Base-by-base conservation (phyloP, 139 green algal species). In the Coelastrella sp. region DNA sequence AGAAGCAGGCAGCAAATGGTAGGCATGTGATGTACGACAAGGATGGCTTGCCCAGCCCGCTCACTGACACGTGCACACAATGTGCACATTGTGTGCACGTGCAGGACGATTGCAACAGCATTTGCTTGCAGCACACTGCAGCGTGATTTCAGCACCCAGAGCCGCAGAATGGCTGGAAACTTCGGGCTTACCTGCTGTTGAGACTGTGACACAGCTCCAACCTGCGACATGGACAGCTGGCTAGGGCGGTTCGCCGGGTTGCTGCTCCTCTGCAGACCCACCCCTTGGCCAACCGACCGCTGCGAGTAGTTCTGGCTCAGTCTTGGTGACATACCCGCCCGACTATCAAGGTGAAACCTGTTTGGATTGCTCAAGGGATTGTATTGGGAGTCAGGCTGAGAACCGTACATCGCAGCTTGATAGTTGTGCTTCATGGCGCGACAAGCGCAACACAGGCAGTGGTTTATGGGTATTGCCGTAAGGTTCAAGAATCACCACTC, bases 131-230 rank as follows among this genome's bases (percentile, higher is more conserved):
- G n/a, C n/a, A n/a, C n/a, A n/a, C n/a, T n/a, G n/a, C n/a, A n/a
- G n/a, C n/a, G n/a, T n/a, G n/a, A n/a, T n/a, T n/a, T n/a, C n/a
- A n/a, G n/a, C n/a, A n/a, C n/a, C n/a, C n/a, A n/a, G n/a, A n/a
- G n/a, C n/a, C n/a, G n/a, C n/a, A n/a, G n/a, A n/a, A n/a, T n/a
- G n/a, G n/a, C n/a, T n/a, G n/a, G n/a, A n/a, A n/a, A n/a, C n/a
- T n/a, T n/a, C n/a, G n/a, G n/a, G n/a, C n/a, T 1, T 19, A 84
- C 78, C 78, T 84, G 54, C 78, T 84, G 78, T 13, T 84, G 78
- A 19, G 78, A 65, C 47, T 84, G 54, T 8, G 56, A 13, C 10
- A 57, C n/a, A 8, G 5, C 13, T 13, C 78, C 78, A 23, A 71
- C 2, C 13, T 84, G 78, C 78, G 78, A 84, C 78, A 84, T 84